Evolutionary conservation across 495 filamentous ascomycete species (phyloP).

Genomic region (Mycothermus thermophilus): DNA sequence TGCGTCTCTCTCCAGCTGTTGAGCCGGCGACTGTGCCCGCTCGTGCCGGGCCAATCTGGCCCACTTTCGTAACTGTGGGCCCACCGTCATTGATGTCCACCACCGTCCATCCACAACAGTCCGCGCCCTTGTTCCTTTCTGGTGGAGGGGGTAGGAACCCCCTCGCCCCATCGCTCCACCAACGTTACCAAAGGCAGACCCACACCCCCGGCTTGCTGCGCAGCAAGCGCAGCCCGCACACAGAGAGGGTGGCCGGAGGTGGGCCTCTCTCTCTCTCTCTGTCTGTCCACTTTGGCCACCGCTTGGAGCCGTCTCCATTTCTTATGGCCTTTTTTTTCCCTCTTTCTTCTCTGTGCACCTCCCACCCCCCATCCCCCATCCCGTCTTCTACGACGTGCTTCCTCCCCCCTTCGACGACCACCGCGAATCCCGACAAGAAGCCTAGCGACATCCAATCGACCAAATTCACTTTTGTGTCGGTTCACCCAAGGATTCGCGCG

Average conservation of each 20-base stretch:
- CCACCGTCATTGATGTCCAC: background rate
- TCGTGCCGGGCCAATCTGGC: background rate
- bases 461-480: constrained; percentile 31
- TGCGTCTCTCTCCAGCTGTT: too few relatives aligned
- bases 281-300: constrained; percentile 8
- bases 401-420: constrained; percentile 11
- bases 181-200: too few relatives aligned
- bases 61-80: background rate
- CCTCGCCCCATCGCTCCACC: constrained; percentile 9
- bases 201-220: too few relatives aligned
- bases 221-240: too few relatives aligned
- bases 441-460: constrained; percentile 22
- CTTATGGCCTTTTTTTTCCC: constrained; percentile 15
- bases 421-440: constrained; percentile 15
- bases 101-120: background rate
- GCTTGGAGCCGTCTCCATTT: constrained; percentile 10
- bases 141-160: background rate
- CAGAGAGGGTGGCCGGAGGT: too few relatives aligned
- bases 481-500: constrained; percentile 21
- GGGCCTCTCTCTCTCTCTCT: constrained; percentile 5
- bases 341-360: constrained; percentile 13
- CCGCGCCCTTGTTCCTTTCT: background rate
- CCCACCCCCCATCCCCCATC: constrained; percentile 8
- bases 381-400: constrained; percentile 12
- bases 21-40: constrained; percentile 5